Evolutionary conservation across 345 rosid species (phyloP), one percentile per base, ranked within the genome.

Genomic region (Citrus inodora): DNA sequence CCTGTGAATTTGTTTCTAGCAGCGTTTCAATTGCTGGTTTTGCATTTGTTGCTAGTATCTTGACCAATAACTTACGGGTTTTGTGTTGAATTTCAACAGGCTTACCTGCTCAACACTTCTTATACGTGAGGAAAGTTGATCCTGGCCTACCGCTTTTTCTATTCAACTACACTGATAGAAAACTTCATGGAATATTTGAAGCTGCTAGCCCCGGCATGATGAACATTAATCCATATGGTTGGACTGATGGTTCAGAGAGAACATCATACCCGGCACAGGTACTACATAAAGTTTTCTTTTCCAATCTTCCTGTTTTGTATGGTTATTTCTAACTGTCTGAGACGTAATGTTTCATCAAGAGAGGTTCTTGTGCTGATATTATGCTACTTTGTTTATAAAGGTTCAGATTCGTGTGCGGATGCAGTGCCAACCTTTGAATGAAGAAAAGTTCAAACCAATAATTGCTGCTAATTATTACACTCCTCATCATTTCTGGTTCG

Each of bases 211-310:
- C 75, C 75, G 98, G 98, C 67, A 82, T 80, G 73, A 75, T 87
- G 77, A 86, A 93, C 84, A 88, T 94, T 24, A 82, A 94, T 73
- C 91, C 92, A 28, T 89, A 93, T 79, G 96, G 85, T 25, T 92
- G 96, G 97, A 87, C 67, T 68, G 82, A 86, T 79, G 93, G 92
- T 80, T 82, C 88, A 28, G 87, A 84, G 77, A 84, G 82, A 81
- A 90, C 94, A 9, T 80, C 75, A 5, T 94, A 85, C 78, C 89
- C 97, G 55, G 96, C 98, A 21, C 98, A 94, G 93, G 98, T 94
- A 84, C 56, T 64, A 17, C 61, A 56, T 48, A 14, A 22, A 32
- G 16, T 14, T 80, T 60, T 37, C 69, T 67, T 63, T 8, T 48
- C 4, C 28, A 7, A 9, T 61, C 14, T 46, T 46, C 5, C 63